Percentiles rank a stretch among this genome's conserved stretches.
These are phyloP conservation scores for Emmonsiellopsis sp. DNA, from an alignment of 2,329 filamentous ascomycete species.

Conservation along the genomic window DNA sequence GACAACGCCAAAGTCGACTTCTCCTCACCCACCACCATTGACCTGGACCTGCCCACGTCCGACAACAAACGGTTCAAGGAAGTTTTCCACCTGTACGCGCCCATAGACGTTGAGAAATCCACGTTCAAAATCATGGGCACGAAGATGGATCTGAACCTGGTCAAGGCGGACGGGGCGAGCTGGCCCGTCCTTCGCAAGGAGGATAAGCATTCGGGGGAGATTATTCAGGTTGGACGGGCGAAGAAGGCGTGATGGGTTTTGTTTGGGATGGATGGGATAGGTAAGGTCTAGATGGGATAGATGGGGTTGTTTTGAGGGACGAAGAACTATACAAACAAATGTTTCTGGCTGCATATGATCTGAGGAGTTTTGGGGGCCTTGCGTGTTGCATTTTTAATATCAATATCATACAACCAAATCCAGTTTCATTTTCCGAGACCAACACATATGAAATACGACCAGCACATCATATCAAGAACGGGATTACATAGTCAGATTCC, in stretches of 20 bases:
- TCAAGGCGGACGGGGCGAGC: slow-evolving; percentile 63
- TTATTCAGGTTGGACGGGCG: slow-evolving; percentile 80
- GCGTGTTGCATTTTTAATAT: no score
- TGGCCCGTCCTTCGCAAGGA: slow-evolving; percentile 82
- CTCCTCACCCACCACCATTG: slow-evolving; percentile 48
- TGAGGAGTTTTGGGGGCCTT: no score
- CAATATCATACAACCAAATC: no score
- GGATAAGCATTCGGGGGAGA: slow-evolving; percentile 64
- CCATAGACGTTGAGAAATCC: slow-evolving; percentile 67
- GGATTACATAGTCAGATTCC: no score
- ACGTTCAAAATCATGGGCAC: slow-evolving; percentile 76
- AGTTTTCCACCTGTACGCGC: slow-evolving; percentile 64
- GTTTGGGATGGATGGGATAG: neutral
- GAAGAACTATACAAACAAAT: no score
- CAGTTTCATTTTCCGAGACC: no score
- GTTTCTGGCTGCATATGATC: no score
- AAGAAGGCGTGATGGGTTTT: slow-evolving; percentile 40
- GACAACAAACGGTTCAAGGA: slow-evolving; percentile 76
- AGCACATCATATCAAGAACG: no score
- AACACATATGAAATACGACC: no score
- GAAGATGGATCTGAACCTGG: slow-evolving; percentile 74
- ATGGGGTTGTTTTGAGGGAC: neutral
- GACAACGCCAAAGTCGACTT: slow-evolving; percentile 66
- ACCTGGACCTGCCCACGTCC: slow-evolving; percentile 74
- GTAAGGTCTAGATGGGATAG: neutral